These are phyloP conservation scores for Zymoseptoria crescenta DNA, from an alignment of 2,329 filamentous ascomycete genomes.

Conservation along the genomic window DNA sequence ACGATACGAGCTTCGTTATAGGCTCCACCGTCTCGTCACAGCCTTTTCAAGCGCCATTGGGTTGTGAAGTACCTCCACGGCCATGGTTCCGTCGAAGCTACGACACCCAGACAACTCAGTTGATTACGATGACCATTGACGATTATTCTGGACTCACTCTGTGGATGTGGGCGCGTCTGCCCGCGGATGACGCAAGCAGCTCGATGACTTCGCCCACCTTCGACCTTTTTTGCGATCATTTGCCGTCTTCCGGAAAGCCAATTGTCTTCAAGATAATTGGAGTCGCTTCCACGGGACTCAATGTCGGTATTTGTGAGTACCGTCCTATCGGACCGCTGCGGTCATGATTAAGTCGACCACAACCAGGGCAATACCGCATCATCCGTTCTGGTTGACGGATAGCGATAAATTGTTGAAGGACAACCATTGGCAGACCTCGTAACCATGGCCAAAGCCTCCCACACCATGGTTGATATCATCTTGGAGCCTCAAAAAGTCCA, in stretches of 20 bases:
- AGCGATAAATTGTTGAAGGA: not conserved
- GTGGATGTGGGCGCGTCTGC: not conserved
- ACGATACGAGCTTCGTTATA: not conserved
- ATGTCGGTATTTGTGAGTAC: not conserved
- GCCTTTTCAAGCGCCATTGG: not conserved
- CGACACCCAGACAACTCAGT: not conserved
- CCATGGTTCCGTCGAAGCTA: not conserved
- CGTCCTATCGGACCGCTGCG: not conserved
- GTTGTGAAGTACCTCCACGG: not conserved
- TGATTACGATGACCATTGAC: not conserved
- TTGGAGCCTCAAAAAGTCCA: too few relatives aligned
- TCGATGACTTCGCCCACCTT: not conserved
- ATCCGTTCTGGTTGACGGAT: not conserved
- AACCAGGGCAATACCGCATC: not conserved
- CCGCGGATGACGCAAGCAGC: not conserved
- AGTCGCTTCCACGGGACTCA: not conserved
- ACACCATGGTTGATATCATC: too few relatives aligned
- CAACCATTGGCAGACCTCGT: not conserved
- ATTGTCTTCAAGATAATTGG: not conserved
- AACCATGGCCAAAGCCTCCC: not conserved
- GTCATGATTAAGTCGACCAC: not conserved
- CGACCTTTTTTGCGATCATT: not conserved
- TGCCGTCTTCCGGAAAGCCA: not conserved
- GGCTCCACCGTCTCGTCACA: not conserved
- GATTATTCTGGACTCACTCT: not conserved